Evolutionary conservation across 2,329 filamentous ascomycete species (phyloP).

Genomic region (Alternaria sp.): DNA sequence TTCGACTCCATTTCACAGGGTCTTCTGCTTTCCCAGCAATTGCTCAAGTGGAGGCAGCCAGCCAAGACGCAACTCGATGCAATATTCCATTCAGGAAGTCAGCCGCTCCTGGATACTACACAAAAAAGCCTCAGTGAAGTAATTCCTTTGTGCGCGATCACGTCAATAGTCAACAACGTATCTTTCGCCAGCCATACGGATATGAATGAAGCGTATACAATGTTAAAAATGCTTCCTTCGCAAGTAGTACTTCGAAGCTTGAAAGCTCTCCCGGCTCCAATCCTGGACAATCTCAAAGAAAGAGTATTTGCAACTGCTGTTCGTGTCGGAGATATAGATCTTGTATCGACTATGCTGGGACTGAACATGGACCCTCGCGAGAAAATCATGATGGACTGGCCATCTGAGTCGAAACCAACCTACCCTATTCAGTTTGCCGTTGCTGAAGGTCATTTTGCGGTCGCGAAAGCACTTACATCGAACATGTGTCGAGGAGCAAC

Average conservation of each 20-base stretch:
- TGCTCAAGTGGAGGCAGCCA: not conserved
- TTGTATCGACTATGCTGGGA: not conserved
- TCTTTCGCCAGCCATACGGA: fast-evolving
- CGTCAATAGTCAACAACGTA: not conserved
- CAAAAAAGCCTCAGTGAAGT: too few species aligned
- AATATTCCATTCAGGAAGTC: not conserved
- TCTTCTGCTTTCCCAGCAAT: not conserved
- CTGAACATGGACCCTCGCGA: not conserved
- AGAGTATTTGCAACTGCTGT: not conserved
- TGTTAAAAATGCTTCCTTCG: too few species aligned
- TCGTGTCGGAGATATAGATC: not conserved
- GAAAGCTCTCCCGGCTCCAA: not conserved
- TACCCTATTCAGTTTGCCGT: not conserved
- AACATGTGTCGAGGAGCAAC: not conserved
- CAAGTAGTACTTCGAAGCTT: too few species aligned
- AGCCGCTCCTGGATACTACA: not conserved
- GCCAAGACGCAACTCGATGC: not conserved
- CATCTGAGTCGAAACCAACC: not conserved
- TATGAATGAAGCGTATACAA: not conserved
- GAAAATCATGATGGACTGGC: not conserved
- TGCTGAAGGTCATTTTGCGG: not conserved
- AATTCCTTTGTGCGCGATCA: not conserved
- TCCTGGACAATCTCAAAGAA: not conserved
- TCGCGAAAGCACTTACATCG: fast-evolving
- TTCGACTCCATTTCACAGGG: not conserved